Evolutionary conservation across 306 rosid species (phyloP).

Genomic region (Begonia masoniana): DNA sequence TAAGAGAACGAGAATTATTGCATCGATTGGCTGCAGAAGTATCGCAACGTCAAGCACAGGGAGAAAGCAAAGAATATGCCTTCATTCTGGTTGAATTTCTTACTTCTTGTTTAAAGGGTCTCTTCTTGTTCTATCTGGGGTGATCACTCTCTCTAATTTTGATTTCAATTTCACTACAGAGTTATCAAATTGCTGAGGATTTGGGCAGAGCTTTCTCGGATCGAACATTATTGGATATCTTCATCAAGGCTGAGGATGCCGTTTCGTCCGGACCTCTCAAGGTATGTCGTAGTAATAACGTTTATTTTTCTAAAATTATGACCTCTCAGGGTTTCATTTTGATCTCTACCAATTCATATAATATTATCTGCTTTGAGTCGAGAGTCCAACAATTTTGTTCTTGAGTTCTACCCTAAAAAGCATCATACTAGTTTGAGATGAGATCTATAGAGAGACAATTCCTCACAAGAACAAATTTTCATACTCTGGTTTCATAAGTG

Average conservation of each 20-base stretch:
- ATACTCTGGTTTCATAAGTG: too few species aligned
- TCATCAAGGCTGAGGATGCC: slow-evolving; percentile 47
- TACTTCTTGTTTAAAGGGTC: slow-evolving; percentile 1
- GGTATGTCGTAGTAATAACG: slow-evolving; percentile 29
- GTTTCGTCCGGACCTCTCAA: slow-evolving; percentile 43
- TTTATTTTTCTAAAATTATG: background rate
- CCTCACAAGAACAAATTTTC: too few species aligned
- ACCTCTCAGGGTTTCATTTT: too few species aligned
- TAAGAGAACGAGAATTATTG: slow-evolving; percentile 80
- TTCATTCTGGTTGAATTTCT: slow-evolving; percentile 45
- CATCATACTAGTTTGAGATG: too few species aligned
- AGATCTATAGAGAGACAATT: too few species aligned
- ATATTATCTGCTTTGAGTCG: background rate
- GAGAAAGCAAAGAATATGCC: slow-evolving; percentile 62
- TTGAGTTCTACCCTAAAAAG: too few species aligned
- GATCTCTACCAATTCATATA: too few species aligned
- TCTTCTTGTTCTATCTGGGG: background rate
- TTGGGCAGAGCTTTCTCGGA: slow-evolving; percentile 88
- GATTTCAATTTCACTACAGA: slow-evolving; percentile 30
- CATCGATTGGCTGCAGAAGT: slow-evolving; percentile 61
- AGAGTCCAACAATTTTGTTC: background rate
- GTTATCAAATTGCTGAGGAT: slow-evolving; percentile 78
- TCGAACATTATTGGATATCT: slow-evolving; percentile 41
- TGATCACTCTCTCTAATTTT: slow-evolving; percentile 3
- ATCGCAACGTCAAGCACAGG: slow-evolving; percentile 47